A percentile compares a stretch with the other conserved stretches of the same genome.
Evolutionary conservation across 2,329 filamentous ascomycete species (phyloP).

Genomic region (Paecilomyces variotii): DNA sequence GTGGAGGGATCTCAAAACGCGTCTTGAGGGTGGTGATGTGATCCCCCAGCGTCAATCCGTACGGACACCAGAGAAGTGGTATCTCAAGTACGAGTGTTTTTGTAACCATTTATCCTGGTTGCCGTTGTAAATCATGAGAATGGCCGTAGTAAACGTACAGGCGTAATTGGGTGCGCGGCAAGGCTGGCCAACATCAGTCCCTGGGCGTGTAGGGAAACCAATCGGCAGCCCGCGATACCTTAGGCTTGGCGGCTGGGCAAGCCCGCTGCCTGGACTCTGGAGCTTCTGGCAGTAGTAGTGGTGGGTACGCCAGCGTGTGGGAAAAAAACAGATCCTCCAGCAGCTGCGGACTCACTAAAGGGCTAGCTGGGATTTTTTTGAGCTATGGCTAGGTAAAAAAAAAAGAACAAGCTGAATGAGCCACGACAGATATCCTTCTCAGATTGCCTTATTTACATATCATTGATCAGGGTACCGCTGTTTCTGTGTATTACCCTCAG

Average conservation of each 20-base stretch:
- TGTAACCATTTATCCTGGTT: too few relatives aligned
- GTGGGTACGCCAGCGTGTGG: neutral
- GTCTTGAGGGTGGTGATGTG: neutral
- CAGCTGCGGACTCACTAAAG: neutral
- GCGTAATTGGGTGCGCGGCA: neutral
- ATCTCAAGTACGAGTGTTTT: too few relatives aligned
- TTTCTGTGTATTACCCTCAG: neutral
- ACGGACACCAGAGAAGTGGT: neutral
- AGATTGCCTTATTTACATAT: neutral
- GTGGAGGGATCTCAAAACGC: neutral
- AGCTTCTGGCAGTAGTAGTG: neutral
- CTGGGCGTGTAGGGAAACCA: neutral
- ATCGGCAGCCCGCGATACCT: neutral
- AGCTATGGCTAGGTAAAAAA: neutral
- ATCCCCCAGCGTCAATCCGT: neutral
- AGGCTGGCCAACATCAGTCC: neutral
- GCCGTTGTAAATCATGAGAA: too few relatives aligned
- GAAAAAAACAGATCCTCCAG: neutral
- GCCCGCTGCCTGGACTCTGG: too few relatives aligned
- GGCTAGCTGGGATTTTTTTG: neutral
- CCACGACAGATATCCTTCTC: neutral
- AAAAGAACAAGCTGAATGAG: neutral
- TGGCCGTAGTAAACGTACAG: too few relatives aligned
- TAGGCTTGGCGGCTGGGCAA: neutral
- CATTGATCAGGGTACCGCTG: neutral